These are phyloP conservation scores for Pichia ethanolica DNA, from an alignment of 805 yeast species.

Conservation along the genomic window DNA sequence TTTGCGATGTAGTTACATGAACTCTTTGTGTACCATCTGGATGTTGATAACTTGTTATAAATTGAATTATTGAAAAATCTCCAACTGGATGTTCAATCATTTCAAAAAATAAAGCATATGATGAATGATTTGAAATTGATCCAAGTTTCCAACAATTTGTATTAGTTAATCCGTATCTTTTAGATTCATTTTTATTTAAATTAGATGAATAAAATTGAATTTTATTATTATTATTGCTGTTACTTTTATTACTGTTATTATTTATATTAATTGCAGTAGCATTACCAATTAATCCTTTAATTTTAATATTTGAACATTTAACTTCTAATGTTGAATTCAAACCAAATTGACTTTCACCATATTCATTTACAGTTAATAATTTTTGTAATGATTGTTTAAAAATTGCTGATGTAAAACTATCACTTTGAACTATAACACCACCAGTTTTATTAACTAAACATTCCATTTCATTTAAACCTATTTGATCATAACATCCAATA, in stretches of 20 bases:
- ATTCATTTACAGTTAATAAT: slow-evolving; percentile 32
- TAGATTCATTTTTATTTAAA: slow-evolving; percentile 7
- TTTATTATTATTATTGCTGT: not conserved
- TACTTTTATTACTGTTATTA: not conserved
- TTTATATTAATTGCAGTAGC: slow-evolving; percentile 36
- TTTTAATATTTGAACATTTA: slow-evolving; percentile 43
- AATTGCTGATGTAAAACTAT: slow-evolving; percentile 59
- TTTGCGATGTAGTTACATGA: slow-evolving; percentile 52
- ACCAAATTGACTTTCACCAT: slow-evolving; percentile 42
- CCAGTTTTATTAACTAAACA: slow-evolving; percentile 50
- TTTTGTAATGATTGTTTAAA: slow-evolving; percentile 58
- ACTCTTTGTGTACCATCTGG: slow-evolving; percentile 49
- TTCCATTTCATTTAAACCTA: slow-evolving; percentile 63
- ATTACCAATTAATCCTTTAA: slow-evolving; percentile 59
- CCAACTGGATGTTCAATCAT: slow-evolving; percentile 20
- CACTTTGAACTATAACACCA: slow-evolving; percentile 55
- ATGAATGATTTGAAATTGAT: slow-evolving; percentile 46
- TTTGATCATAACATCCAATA: slow-evolving; percentile 63
- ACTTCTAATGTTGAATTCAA: slow-evolving; percentile 55
- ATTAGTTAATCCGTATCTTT: slow-evolving; percentile 40
- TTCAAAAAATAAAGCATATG: slow-evolving; percentile 54
- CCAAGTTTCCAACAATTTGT: slow-evolving; percentile 58
- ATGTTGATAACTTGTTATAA: slow-evolving; percentile 55
- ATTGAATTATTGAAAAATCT: slow-evolving; percentile 35
- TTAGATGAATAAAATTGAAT: not conserved